Conservation (phyloP, 2,329 filamentous ascomycete species). For the Botrytis paeoniae region DNA sequence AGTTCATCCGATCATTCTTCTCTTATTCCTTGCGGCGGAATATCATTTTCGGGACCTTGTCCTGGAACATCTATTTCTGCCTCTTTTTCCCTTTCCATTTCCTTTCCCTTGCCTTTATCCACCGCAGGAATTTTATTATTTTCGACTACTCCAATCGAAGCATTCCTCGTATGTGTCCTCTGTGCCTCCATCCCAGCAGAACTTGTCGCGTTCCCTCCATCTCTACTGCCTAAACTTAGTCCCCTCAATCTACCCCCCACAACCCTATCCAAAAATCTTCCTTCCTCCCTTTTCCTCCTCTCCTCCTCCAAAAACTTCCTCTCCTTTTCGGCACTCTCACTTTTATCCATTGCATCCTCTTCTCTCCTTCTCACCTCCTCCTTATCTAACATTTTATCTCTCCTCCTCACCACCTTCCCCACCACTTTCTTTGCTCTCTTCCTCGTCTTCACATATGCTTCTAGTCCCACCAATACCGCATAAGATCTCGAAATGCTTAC, state of each 20-base stretch:
- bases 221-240: not conserved
- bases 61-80: not conserved
- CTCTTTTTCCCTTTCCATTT: not conserved
- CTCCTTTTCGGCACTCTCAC: slow-evolving; percentile 6
- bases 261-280: not conserved
- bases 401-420: slow-evolving; percentile 11
- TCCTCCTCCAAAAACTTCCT: not conserved
- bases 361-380: not conserved
- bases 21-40: not conserved
- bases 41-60: not conserved
- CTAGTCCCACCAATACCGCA: slow-evolving; percentile 76
- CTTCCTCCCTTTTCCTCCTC: not conserved
- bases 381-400: not conserved
- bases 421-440: slow-evolving; percentile 53
- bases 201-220: not conserved
- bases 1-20: not conserved
- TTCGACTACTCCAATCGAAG: not conserved
- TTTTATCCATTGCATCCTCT: not conserved
- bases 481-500: slow-evolving; percentile 81
- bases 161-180: not conserved
- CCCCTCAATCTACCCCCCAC: not conserved
- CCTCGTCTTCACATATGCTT: slow-evolving; percentile 71
- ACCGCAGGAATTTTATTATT: not conserved
- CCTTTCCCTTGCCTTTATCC: not conserved
- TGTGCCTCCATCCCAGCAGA: too few relatives aligned